Conservation (phyloP, 163 green algal genomes). For the Coccomyxa subellipsoidea region DNA sequence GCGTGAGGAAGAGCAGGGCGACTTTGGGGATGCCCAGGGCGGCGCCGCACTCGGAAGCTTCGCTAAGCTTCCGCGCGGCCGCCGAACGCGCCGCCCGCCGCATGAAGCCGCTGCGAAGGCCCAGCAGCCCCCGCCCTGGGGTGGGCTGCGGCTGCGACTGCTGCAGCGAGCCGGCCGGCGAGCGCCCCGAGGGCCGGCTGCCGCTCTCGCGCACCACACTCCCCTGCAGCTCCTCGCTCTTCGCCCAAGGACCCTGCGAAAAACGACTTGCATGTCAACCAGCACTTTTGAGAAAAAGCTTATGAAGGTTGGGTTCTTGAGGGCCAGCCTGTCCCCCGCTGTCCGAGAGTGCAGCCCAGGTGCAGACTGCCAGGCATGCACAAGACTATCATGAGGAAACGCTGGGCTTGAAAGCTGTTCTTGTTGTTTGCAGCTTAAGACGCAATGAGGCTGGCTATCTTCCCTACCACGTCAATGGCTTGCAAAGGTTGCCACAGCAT, state of each 20-base stretch:
- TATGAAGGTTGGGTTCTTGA: too few species aligned
- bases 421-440: too few species aligned
- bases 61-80: neutral
- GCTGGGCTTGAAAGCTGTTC: too few species aligned
- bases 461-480: neutral
- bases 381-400: too few species aligned
- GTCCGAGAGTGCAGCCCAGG: neutral
- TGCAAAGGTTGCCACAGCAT: neutral
- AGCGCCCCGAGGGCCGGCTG: neutral
- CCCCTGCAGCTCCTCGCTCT: neutral
- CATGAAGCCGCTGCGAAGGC: neutral
- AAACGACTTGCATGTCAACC: neutral
- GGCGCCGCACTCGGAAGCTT: neutral
- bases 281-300: neutral
- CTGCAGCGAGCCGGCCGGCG: neutral
- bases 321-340: neutral
- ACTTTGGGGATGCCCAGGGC: slow-evolving; percentile 22
- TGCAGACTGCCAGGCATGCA: neutral
- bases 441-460: too few species aligned
- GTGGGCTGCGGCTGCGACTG: neutral
- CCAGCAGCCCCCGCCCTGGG: neutral
- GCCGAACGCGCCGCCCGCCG: neutral
- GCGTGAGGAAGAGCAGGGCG: slow-evolving; percentile 41
- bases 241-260: neutral
- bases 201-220: neutral